Conservation (phyloP, 495 filamentous ascomycete genomes). For the Jackrogersella multiformis region DNA sequence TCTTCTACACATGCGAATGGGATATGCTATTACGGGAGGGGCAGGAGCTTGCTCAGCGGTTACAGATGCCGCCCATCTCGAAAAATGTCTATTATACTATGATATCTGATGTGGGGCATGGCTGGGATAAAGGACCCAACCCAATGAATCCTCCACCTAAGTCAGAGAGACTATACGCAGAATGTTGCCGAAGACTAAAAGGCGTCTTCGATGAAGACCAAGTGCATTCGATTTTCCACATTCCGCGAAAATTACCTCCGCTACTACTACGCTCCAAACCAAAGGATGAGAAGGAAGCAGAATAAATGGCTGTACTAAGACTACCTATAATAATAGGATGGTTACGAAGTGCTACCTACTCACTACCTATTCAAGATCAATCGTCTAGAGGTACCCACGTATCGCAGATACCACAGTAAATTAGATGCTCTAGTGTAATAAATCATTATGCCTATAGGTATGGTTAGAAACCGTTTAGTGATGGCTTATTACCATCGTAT, state of each 20-base stretch:
- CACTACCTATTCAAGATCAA: neutral
- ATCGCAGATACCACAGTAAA: neutral
- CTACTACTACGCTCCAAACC: constrained; percentile 11
- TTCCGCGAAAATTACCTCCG: constrained; percentile 21
- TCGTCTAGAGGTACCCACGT: neutral
- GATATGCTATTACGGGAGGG: constrained; percentile 89
- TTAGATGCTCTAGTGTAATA: constrained; percentile 18
- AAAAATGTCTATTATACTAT: constrained; percentile 76
- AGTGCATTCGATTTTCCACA: constrained; percentile 8
- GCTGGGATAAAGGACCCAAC: constrained; percentile 88
- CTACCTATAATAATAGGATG: no score
- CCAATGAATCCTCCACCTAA: constrained; percentile 66
- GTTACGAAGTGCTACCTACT: neutral
- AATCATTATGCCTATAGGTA: no score
- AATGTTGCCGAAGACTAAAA: constrained; percentile 49
- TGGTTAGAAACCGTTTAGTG: no score
- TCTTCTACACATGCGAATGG: constrained; percentile 85
- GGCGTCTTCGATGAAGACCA: constrained; percentile 47
- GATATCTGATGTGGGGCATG: constrained; percentile 78
- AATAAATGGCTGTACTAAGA: neutral
- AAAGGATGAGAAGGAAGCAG: constrained; percentile 19
- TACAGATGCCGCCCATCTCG: constrained; percentile 62
- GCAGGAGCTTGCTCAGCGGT: constrained; percentile 69
- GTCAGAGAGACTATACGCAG: constrained; percentile 52
- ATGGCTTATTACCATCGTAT: no score